Base-by-base conservation (phyloP, 768 basidiomycete genomes). In the Russula foetens region DNA sequence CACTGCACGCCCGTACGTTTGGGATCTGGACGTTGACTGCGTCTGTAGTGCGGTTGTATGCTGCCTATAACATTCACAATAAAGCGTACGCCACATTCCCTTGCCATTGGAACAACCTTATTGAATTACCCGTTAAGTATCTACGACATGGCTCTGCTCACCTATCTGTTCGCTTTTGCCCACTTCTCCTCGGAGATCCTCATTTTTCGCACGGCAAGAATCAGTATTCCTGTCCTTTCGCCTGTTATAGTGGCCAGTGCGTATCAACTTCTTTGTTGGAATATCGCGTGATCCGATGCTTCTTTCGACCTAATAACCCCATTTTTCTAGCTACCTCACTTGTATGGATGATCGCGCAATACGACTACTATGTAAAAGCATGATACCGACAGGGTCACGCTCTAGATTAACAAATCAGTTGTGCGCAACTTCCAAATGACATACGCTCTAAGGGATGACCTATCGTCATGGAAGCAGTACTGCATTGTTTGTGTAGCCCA, bases 21-120 rank as follows among this genome's bases (percentile, higher is more conserved):
- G 95, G 82, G 1, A 79, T 84, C 1, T 99, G 96, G 96, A 98
- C 95, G 0, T 71, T 96, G 53, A 86, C 88, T 5, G 84, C 92
- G 8, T 91, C 90, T 24, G 75, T 88, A 48, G 84, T 98, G 51
- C 85, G 96, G 38, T 75, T 79, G 50, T 94, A 94, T 67, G 90
- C 92, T 12, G 93, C 96, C 7, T 98, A 94, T 74, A 79, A 98
- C 70, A 89, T 98, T 66, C 76, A 85, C 59, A 78, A 84, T 69
- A 91, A 91, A 74, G 76, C 79, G 96, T 95, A 69, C 65, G 85
- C 76, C 21, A 21, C 51, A 43, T 49, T 26, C 7, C 33, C 38
- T 33, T 26, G 7, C 44, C 53, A 38, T 55, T 41, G 23, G 14
- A n/a, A 21, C 26, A 12, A 45, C 53, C 9, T 31, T 28, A 41